Conservation (phyloP, 2,329 filamentous ascomycete genomes). For the Aureobasidium sp. region DNA sequence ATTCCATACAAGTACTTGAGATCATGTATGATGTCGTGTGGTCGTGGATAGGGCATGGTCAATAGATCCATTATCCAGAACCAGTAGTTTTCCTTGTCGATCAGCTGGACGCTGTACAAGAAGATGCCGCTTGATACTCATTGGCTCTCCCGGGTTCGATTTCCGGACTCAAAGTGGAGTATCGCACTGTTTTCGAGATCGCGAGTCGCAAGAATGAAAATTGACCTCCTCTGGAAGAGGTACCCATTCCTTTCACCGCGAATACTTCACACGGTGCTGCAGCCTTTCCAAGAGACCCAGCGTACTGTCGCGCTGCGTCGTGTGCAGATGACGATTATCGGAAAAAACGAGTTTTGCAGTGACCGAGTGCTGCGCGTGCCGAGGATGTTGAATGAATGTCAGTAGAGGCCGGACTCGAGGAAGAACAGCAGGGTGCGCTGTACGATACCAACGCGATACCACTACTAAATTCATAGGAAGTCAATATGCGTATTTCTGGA, state of each 20-base stretch:
- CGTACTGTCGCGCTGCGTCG: neutral
- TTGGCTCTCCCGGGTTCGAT: slow-evolving; percentile 1
- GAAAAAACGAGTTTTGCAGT: neutral
- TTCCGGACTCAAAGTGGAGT: slow-evolving; percentile 9
- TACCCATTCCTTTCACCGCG: neutral
- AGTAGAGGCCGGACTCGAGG: neutral
- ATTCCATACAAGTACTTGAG: neutral
- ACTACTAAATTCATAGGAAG: neutral
- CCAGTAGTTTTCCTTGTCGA: neutral
- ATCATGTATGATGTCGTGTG: neutral
- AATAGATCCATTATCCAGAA: slow-evolving; percentile 1
- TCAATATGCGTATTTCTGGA: neutral
- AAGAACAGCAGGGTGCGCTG: neutral
- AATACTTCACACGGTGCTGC: neutral
- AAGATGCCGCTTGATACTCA: slow-evolving; percentile 1
- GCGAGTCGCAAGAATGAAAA: neutral
- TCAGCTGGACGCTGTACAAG: slow-evolving; percentile 7
- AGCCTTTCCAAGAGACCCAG: neutral
- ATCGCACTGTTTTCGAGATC: slow-evolving; percentile 4
- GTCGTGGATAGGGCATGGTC: neutral
- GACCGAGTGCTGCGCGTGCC: neutral
- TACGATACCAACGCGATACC: neutral
- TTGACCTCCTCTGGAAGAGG: neutral
- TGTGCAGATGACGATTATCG: neutral
- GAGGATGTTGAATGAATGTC: neutral